Conservation (phyloP, 495 filamentous ascomycete species). For the Evernia prunastri region DNA sequence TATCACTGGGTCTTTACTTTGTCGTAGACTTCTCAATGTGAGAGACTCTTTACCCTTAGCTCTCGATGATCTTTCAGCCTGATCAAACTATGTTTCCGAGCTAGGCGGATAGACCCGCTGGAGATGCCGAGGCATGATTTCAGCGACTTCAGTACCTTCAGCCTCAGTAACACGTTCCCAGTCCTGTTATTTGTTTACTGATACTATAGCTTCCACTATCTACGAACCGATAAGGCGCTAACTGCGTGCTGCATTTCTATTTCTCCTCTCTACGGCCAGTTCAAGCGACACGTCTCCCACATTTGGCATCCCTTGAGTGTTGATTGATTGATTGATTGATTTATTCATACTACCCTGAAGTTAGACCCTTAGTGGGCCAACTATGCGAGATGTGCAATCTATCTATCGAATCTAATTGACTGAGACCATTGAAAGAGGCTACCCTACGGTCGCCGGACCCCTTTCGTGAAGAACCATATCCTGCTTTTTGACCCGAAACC, state of each 20-base stretch:
- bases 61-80: neutral
- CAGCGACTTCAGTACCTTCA: neutral
- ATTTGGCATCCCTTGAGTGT: neutral
- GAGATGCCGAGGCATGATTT: too few species aligned
- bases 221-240: neutral
- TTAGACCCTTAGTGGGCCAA: too few species aligned
- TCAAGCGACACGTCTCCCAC: conserved; percentile 1
- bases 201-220: neutral
- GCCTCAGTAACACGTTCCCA: neutral
- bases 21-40: conserved; percentile 7
- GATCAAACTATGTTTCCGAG: too few species aligned
- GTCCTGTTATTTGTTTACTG: neutral
- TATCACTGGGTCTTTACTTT: neutral
- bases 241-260: neutral
- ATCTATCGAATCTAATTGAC: too few species aligned
- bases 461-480: too few species aligned
- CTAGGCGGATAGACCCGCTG: too few species aligned
- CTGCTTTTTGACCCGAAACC: too few species aligned
- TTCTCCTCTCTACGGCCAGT: neutral
- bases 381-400: too few species aligned
- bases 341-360: too few species aligned
- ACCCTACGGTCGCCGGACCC: too few species aligned
- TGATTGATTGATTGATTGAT: too few species aligned
- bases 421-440: too few species aligned
- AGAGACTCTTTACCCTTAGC: neutral